phyloP scores from a whole-genome alignment of 371 early-diverging fungal species.

The Blastocladiella emersonii region DNA sequence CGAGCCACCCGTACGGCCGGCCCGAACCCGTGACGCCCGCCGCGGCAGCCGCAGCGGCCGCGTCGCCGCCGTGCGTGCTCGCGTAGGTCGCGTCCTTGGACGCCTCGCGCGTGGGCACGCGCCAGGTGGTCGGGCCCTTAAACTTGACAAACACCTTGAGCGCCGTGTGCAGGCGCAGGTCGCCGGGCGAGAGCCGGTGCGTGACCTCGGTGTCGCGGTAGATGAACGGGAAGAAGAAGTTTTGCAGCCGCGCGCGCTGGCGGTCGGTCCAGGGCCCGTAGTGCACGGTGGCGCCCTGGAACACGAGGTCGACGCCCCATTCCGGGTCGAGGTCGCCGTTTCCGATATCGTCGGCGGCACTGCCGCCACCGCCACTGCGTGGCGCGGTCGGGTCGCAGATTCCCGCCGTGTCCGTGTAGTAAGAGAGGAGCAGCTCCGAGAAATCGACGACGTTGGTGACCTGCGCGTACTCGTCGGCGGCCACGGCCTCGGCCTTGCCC shows the following conservation, averaged over 20 bases:
- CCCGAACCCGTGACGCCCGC: constrained; percentile 28
- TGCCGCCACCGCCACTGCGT: too few species aligned
- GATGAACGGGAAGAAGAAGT: constrained; percentile 59
- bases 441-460: constrained; percentile 52
- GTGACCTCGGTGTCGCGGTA: constrained; percentile 41
- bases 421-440: constrained; percentile 38
- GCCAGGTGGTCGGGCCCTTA: constrained; percentile 38
- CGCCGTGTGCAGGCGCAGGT: constrained; percentile 36
- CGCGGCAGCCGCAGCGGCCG: constrained; percentile 19
- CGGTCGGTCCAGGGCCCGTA: constrained; percentile 84
- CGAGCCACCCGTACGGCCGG: constrained; percentile 67
- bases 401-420: constrained; percentile 43
- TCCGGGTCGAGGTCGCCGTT: constrained; percentile 52
- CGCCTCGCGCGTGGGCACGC: constrained; percentile 53
- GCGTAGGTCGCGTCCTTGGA: constrained; percentile 54
- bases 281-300: constrained; percentile 43
- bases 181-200: constrained; percentile 32
- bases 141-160: constrained; percentile 55
- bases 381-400: constrained; percentile 9
- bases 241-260: constrained; percentile 52
- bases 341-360: constrained; percentile 35
- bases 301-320: constrained; percentile 50
- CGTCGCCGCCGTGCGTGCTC: too few species aligned
- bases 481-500: neutral
- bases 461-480: constrained; percentile 54